Evolutionary conservation across 148 eudicot genomes (phyloP).

Genomic region (Rhododendron mucronatum): DNA sequence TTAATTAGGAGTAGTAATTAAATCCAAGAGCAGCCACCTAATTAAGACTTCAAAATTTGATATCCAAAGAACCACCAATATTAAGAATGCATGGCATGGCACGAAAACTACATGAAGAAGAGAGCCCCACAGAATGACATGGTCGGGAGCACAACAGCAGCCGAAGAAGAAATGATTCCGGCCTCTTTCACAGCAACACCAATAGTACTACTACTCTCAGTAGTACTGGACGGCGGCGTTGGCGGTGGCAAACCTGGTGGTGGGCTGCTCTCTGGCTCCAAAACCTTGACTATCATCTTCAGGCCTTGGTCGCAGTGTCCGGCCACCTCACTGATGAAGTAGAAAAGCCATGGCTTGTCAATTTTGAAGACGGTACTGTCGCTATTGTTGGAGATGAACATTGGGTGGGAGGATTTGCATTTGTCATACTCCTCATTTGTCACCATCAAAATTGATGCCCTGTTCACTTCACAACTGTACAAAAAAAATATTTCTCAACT

Average conservation of each 20-base stretch:
- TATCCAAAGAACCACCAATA: neutral
- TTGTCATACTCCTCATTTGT: constrained; percentile 39
- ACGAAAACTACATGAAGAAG: neutral
- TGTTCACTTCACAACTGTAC: too few species aligned
- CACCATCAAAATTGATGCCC: constrained; percentile 27
- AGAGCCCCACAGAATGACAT: neutral
- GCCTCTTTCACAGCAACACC: neutral
- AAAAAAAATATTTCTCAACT: too few species aligned
- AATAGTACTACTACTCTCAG: too few species aligned
- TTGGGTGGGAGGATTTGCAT: constrained; percentile 33
- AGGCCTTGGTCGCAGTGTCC: constrained; percentile 54
- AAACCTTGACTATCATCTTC: constrained; percentile 55
- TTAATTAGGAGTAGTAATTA: neutral
- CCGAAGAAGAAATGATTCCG: neutral
- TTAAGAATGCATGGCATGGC: neutral
- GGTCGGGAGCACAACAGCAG: neutral
- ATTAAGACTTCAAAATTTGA: neutral
- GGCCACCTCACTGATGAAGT: constrained; percentile 55
- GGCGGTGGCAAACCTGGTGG: neutral
- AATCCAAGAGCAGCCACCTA: neutral
- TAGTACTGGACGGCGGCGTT: neutral
- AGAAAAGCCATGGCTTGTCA: constrained; percentile 44
- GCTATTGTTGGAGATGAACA: constrained; percentile 53
- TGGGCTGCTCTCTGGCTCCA: constrained; percentile 21
- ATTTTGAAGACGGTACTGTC: constrained; percentile 21